These are phyloP conservation scores for Calycina herbarum DNA, from an alignment of 2,329 filamentous ascomycete genomes.

Conservation along the genomic window DNA sequence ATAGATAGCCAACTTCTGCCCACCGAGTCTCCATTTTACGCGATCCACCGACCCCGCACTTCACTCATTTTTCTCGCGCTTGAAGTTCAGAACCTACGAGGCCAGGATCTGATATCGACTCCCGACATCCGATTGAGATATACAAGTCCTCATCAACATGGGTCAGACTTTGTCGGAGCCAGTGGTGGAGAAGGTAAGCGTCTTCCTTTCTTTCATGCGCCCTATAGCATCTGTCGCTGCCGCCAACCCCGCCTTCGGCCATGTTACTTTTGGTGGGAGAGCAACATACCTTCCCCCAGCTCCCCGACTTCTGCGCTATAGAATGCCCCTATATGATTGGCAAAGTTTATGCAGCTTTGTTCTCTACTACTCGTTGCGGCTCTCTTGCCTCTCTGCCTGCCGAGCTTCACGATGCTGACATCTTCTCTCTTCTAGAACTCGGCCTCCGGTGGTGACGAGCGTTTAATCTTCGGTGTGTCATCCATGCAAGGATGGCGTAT, in stretches of 20 bases:
- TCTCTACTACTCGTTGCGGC: background rate
- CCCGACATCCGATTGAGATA: slow-evolving; percentile 33
- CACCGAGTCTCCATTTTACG: slow-evolving; percentile 17
- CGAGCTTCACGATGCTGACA: slow-evolving; percentile 33
- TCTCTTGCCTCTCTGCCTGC: background rate
- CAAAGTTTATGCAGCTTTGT: background rate
- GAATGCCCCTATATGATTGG: background rate
- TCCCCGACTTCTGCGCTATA: background rate
- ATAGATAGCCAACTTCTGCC: slow-evolving; percentile 24
- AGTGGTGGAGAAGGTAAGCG: slow-evolving; percentile 93
- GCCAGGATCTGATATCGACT: slow-evolving; percentile 15
- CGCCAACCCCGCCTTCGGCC: background rate
- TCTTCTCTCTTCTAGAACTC: slow-evolving; percentile 63
- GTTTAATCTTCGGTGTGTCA: slow-evolving; percentile 89
- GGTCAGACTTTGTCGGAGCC: slow-evolving; percentile 99
- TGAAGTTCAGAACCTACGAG: slow-evolving; percentile 19
- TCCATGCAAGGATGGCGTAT: slow-evolving; percentile 99
- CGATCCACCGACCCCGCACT: slow-evolving; percentile 31
- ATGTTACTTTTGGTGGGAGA: no score
- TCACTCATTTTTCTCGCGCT: slow-evolving; percentile 26
- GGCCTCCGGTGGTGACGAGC: slow-evolving; percentile 86
- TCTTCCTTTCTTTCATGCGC: slow-evolving; percentile 18
- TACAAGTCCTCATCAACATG: slow-evolving; percentile 55
- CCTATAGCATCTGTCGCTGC: background rate
- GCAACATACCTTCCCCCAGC: background rate